Percentiles rank a stretch among this genome's conserved stretches.
phyloP scores from a whole-genome alignment of 306 rosid genomes.

The Begonia peltatifolia region DNA sequence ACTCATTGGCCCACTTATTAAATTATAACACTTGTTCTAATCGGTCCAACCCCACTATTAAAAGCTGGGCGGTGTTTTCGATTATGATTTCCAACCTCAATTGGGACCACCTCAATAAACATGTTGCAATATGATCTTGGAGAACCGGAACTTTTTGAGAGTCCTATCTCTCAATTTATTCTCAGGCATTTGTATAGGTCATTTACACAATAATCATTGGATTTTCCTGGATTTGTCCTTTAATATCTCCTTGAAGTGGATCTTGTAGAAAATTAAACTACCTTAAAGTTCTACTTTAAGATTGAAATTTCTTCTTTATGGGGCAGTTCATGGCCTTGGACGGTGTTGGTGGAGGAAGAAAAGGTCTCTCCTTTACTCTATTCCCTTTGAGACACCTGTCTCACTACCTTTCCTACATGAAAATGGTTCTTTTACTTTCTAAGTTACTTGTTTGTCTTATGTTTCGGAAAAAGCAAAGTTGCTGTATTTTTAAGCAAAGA shows the following conservation, averaged over 20 bases:
- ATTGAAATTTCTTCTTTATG: too few species aligned
- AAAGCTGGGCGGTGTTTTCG: slow-evolving; percentile 5
- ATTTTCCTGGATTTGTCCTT: too few species aligned
- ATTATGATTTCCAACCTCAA: neutral
- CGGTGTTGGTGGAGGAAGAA: neutral
- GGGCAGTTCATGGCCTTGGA: slow-evolving; percentile 1
- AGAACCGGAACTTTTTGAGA: neutral
- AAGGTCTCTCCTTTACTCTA: slow-evolving; percentile 2
- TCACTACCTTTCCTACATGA: slow-evolving; percentile 4
- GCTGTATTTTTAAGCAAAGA: slow-evolving; percentile 6
- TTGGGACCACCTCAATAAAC: slow-evolving; percentile 12
- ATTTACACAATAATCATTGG: too few species aligned
- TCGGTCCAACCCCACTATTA: slow-evolving; percentile 2
- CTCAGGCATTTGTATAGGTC: too few species aligned
- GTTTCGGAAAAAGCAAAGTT: slow-evolving; percentile 6
- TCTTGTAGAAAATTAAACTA: too few species aligned
- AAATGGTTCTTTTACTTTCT: slow-evolving; percentile 11
- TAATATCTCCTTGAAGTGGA: too few species aligned
- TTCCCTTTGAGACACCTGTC: slow-evolving; percentile 15
- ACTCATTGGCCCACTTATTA: slow-evolving; percentile 8
- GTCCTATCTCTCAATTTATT: too few species aligned
- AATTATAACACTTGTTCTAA: slow-evolving; percentile 1
- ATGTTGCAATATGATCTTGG: neutral
- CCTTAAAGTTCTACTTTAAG: too few species aligned
- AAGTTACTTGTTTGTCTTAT: slow-evolving; percentile 9